Conservation (phyloP, 2,329 filamentous ascomycete species). For the Penicillium janthinellum region DNA sequence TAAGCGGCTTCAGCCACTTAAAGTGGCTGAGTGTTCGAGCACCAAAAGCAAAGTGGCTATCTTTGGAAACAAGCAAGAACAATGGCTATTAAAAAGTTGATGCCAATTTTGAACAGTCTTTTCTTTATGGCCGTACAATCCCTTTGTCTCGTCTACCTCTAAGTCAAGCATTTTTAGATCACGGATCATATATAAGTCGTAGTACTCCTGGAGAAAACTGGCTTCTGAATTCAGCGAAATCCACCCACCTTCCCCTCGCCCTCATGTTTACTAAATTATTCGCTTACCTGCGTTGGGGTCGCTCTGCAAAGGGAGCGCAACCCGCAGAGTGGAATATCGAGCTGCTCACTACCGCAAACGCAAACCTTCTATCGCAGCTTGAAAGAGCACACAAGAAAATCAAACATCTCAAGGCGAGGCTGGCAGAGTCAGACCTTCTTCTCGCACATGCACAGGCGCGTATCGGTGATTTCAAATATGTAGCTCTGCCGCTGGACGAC, state of each 20-base stretch:
- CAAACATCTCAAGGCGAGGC: background rate
- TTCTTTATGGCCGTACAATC: background rate
- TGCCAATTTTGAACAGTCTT: background rate
- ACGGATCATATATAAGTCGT: background rate
- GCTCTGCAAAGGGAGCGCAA: background rate
- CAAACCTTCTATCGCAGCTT: background rate
- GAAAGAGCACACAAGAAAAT: background rate
- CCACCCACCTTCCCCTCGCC: background rate
- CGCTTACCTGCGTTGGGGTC: background rate
- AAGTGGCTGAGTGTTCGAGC: background rate
- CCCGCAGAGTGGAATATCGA: background rate
- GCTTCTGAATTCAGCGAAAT: no score
- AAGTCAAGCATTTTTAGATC: background rate
- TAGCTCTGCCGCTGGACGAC: background rate
- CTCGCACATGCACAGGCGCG: background rate
- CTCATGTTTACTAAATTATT: background rate
- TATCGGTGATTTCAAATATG: background rate
- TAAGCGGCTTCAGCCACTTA: background rate
- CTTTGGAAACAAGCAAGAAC: background rate
- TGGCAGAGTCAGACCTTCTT: background rate
- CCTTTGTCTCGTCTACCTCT: background rate
- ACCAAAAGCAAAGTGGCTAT: background rate
- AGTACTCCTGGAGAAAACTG: background rate
- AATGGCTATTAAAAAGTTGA: background rate
- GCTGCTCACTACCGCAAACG: background rate